Percentiles rank a stretch among this genome's conserved stretches.
phyloP scores from a whole-genome alignment of 306 rosid genomes.

The Fragaria iinumae region DNA sequence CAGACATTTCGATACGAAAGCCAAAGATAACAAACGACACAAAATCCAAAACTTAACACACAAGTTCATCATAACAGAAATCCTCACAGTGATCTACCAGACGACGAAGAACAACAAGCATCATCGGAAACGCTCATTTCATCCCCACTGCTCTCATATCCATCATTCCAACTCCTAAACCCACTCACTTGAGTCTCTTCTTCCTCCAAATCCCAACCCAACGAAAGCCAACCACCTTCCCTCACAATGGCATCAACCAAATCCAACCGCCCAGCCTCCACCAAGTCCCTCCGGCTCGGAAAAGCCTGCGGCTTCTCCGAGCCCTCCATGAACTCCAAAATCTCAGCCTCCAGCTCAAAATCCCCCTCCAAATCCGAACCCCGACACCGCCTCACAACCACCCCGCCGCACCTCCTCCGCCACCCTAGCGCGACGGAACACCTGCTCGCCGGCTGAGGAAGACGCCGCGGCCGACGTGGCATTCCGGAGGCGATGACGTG shows the following conservation, averaged over 20 bases:
- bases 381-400: conserved; percentile 52
- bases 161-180: not conserved
- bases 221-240: conserved; percentile 87
- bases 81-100: conserved; percentile 62
- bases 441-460: conserved; percentile 1
- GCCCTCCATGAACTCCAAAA: conserved; percentile 80
- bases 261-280: conserved; percentile 76
- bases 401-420: conserved; percentile 31
- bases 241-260: conserved; percentile 62
- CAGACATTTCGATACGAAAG: not conserved
- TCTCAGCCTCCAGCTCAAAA: conserved; percentile 56
- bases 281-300: conserved; percentile 66
- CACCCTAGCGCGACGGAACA: not conserved
- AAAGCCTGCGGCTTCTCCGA: conserved; percentile 60
- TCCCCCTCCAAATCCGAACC: conserved; percentile 48
- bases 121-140: conserved; percentile 25
- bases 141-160: conserved; percentile 10
- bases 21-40: not conserved
- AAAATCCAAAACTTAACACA: not conserved
- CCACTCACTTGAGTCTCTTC: conserved; percentile 10
- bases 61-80: conserved; percentile 30
- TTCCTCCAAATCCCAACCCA: conserved; percentile 70
- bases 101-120: conserved; percentile 15
- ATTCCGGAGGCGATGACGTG: not conserved
- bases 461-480: not conserved